Evolutionary conservation across 108 stramenopile species (phyloP), one percentile per base, ranked within the genome.

Genomic region (Cyclotella distinguenda): DNA sequence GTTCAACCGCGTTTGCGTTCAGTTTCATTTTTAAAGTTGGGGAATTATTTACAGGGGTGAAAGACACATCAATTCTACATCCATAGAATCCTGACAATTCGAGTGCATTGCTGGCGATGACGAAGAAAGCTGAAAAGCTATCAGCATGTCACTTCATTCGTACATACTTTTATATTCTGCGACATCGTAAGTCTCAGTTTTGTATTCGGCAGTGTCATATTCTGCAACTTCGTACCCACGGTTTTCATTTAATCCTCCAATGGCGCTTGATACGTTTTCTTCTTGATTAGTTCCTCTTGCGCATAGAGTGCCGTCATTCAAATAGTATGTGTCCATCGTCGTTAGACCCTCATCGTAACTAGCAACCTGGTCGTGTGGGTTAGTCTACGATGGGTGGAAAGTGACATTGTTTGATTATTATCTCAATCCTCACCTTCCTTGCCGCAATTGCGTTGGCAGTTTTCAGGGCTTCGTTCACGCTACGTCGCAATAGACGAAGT

Each of bases 111-210:
- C 16, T 31, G 51, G 30, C 0, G 10, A 16, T 8, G 33, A 5
- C 21, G 31, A 18, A 3, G 38, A 5, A 33, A 18, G 10, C 33
- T 30, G 21, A 18, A 36, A 36, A 10, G 40, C 13, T 48, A 36
- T n/a, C n/a, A n/a, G n/a, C n/a, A n/a, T n/a, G n/a, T n/a, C n/a
- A n/a, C n/a, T n/a, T 56, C 45, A 68, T 44, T 74, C 73, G 28
- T 74, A 74, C 0, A 74, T 50, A 35, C 73, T 74, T 42, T 60
- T 74, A 48, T 74, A 74, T 31, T 74, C 72, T 28, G 64, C 30
- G 12, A 66, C 64, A 38, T 66, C 63, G 36, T 74, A 74, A 16
- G 66, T 62, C 4, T 23, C 22, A 10, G 59, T 60, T 3, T 60
- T 43, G 32, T 74, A 74, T 10, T 74, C 59, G 28, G 40, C 42